Conservation (phyloP, 257 asterid species). For the Solanum dulcamara region DNA sequence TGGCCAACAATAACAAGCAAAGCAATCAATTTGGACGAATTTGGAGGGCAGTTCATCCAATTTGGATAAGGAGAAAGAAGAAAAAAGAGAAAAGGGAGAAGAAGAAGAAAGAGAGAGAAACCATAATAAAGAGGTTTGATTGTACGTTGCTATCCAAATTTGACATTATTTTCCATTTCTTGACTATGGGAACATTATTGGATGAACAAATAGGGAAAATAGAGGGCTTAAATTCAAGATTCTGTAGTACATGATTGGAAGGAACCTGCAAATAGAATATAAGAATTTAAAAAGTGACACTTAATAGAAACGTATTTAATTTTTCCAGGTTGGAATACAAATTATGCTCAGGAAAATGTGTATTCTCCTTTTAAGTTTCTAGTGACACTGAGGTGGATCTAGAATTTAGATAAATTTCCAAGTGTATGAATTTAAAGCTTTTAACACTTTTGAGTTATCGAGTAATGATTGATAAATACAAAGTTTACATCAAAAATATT, state of each 20-base stretch:
- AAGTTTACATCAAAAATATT: background rate
- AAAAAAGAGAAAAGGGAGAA: no score
- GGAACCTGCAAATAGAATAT: background rate
- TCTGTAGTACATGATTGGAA: background rate
- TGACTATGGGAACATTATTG: no score
- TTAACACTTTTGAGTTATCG: background rate
- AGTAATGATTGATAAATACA: background rate
- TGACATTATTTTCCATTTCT: no score
- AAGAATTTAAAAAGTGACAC: background rate
- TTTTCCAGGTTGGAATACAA: background rate
- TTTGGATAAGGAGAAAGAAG: no score
- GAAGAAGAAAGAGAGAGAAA: no score
- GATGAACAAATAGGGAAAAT: no score
- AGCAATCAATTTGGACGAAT: no score
- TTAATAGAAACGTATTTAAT: background rate
- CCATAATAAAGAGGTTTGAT: no score
- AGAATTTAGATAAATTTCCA: background rate
- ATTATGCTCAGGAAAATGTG: background rate
- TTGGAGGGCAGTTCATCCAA: no score
- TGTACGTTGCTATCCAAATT: no score
- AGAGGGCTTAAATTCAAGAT: background rate
- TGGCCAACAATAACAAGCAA: no score
- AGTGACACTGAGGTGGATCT: background rate
- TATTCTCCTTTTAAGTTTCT: background rate
- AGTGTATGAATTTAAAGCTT: background rate